Percentiles rank a stretch among this genome's conserved stretches.
Evolutionary conservation across 495 filamentous ascomycete species (phyloP).

Genomic region (Letharia lupina): DNA sequence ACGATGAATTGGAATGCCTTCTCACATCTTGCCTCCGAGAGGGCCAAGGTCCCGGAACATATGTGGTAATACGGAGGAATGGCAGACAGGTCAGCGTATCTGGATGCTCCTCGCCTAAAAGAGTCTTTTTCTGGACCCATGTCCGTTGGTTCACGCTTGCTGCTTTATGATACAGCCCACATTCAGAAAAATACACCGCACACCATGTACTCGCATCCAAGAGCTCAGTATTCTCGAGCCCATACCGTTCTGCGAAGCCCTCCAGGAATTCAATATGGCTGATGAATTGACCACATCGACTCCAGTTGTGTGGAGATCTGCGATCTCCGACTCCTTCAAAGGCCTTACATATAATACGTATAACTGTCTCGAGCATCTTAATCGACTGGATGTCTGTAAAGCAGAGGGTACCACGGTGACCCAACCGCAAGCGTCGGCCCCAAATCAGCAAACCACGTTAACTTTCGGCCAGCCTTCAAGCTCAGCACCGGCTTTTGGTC

Average conservation of each 20-base stretch:
- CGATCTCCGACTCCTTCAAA: too few species aligned
- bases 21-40: neutral
- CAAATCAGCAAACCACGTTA: constrained; percentile 17
- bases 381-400: constrained; percentile 63
- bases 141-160: too few species aligned
- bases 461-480: constrained; percentile 37
- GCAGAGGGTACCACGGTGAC: constrained; percentile 32
- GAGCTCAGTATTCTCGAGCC: constrained; percentile 4
- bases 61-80: neutral
- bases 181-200: too few species aligned
- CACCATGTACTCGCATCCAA: constrained; percentile 15
- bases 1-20: neutral
- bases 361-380: constrained; percentile 43
- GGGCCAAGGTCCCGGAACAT: neutral
- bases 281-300: constrained; percentile 17
- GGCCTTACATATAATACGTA: too few species aligned
- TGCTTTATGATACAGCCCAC: too few species aligned
- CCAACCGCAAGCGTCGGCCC: constrained; percentile 21
- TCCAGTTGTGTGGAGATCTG: constrained; percentile 14
- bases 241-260: constrained; percentile 17
- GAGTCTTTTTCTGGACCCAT: too few species aligned
- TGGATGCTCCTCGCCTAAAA: too few species aligned
- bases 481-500: constrained; percentile 28
- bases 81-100: too few species aligned
- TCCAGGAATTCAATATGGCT: constrained; percentile 20